phyloP scores from a whole-genome alignment of 2,329 filamentous ascomycete genomes.

The Pyrenochaeta sp. region DNA sequence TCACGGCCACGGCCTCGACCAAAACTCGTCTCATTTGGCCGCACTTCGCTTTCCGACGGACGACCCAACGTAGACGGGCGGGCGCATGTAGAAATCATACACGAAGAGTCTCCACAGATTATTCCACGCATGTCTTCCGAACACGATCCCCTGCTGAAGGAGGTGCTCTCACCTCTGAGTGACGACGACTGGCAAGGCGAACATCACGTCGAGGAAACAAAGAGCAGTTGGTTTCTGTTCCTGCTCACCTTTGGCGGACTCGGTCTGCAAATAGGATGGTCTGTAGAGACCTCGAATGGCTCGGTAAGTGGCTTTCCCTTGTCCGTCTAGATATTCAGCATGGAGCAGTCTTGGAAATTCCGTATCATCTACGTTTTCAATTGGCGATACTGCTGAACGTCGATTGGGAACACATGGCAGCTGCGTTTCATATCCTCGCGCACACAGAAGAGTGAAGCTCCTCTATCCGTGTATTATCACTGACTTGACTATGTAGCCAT shows the following conservation, averaged over 20 bases:
- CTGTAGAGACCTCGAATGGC: slow-evolving; percentile 91
- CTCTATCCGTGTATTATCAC: background rate
- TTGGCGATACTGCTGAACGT: background rate
- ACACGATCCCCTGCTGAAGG: slow-evolving; percentile 43
- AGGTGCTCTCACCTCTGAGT: slow-evolving; percentile 41
- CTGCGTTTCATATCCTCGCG: background rate
- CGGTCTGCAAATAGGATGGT: slow-evolving; percentile 92
- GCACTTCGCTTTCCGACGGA: slow-evolving; percentile 32
- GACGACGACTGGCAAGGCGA: slow-evolving; percentile 54
- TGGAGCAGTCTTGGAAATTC: background rate
- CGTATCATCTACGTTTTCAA: background rate
- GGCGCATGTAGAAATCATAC: slow-evolving; percentile 38
- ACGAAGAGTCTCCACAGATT: slow-evolving; percentile 48
- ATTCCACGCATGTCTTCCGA: slow-evolving; percentile 40
- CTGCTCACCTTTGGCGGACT: slow-evolving; percentile 87
- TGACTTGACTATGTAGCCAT: slow-evolving; percentile 50
- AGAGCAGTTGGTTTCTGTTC: slow-evolving; percentile 85
- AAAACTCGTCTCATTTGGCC: slow-evolving; percentile 50
- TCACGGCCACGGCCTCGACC: slow-evolving; percentile 28
- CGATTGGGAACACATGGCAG: background rate
- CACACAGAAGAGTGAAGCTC: background rate
- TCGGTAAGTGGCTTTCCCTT: slow-evolving; percentile 62
- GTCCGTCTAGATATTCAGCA: background rate
- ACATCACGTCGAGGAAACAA: slow-evolving; percentile 68
- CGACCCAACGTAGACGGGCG: slow-evolving; percentile 24